Conservation (phyloP, 2,329 filamentous ascomycete genomes). For the Ilyonectria destructans region DNA sequence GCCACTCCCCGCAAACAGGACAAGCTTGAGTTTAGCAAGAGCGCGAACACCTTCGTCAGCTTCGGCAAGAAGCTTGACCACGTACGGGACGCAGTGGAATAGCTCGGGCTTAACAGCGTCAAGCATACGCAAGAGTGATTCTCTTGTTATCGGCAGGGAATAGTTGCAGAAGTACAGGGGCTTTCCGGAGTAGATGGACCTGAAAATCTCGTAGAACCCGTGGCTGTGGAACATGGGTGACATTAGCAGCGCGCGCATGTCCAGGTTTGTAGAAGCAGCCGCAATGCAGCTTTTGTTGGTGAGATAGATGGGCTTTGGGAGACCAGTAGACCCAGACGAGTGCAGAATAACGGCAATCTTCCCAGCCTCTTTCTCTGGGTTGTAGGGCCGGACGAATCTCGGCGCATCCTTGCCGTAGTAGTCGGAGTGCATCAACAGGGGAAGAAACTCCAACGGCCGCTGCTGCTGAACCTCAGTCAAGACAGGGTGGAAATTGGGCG, state of each 20-base stretch:
- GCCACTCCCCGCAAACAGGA: slow-evolving; percentile 71
- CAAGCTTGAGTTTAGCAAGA: slow-evolving; percentile 64
- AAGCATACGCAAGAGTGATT: slow-evolving; percentile 64
- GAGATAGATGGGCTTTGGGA: slow-evolving; percentile 76
- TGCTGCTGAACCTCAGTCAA: slow-evolving; percentile 36
- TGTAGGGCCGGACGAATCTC: slow-evolving; percentile 36
- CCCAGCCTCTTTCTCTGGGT: slow-evolving; percentile 34
- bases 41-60: slow-evolving; percentile 67
- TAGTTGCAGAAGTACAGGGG: slow-evolving; percentile 70
- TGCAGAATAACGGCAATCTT: slow-evolving; percentile 50
- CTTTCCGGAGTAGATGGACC: slow-evolving; percentile 67
- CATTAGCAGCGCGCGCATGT: slow-evolving; percentile 67
- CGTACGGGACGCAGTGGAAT: slow-evolving; percentile 76
- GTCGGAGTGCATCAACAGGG: slow-evolving; percentile 30
- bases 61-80: slow-evolving; percentile 75
- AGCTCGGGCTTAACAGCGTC: slow-evolving; percentile 59
- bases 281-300: slow-evolving; percentile 67
- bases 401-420: slow-evolving; percentile 32
- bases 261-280: slow-evolving; percentile 60
- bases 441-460: slow-evolving; percentile 32
- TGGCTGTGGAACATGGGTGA: slow-evolving; percentile 74
- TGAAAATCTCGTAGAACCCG: slow-evolving; percentile 69
- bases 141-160: slow-evolving; percentile 67
- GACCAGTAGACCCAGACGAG: slow-evolving; percentile 69
- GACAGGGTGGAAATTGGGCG: slow-evolving; percentile 38